These are phyloP conservation scores for Linnemannia zychae DNA, from an alignment of 192 early-diverging fungal genomes.

Conservation along the genomic window DNA sequence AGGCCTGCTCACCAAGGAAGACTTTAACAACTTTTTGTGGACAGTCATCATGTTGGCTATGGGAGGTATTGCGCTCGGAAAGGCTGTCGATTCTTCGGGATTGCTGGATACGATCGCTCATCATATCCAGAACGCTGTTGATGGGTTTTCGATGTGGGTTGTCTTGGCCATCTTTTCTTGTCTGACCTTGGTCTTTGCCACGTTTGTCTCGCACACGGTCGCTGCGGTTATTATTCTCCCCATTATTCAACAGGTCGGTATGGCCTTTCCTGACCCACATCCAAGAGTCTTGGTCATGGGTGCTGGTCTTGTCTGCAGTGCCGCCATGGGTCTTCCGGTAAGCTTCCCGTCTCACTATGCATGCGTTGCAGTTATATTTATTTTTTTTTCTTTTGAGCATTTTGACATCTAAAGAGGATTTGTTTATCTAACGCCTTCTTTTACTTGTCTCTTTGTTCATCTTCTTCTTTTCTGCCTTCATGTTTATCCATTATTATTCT, in stretches of 20 bases:
- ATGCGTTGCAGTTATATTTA: not conserved
- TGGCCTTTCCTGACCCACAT: constrained; percentile 73
- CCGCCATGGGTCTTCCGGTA: constrained; percentile 80
- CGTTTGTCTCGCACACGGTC: constrained; percentile 85
- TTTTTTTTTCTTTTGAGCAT: not conserved
- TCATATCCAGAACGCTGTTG: constrained; percentile 66
- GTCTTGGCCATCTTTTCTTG: constrained; percentile 71
- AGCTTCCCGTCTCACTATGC: not conserved
- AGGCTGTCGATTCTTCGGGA: constrained; percentile 79
- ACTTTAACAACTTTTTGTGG: constrained; percentile 78
- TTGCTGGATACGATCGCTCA: constrained; percentile 74
- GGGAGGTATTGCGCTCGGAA: constrained; percentile 83
- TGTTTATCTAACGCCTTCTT: not conserved
- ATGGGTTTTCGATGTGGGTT: constrained; percentile 62
- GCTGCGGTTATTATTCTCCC: constrained; percentile 81
- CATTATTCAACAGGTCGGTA: constrained; percentile 78
- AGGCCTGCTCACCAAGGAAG: constrained; percentile 79
- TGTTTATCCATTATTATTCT: too few relatives aligned
- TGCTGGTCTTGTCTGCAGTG: constrained; percentile 69
- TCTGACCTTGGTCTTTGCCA: constrained; percentile 76
- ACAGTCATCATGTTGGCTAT: constrained; percentile 75
- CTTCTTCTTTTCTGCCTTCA: not conserved
- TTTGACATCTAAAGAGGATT: too few relatives aligned
- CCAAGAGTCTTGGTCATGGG: constrained; percentile 81
- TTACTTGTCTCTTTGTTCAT: not conserved